Percentiles rank a stretch among this genome's conserved stretches.
Evolutionary conservation across 2,329 filamentous ascomycete genomes (phyloP).

Genomic region (Sphaceloma murrayae): DNA sequence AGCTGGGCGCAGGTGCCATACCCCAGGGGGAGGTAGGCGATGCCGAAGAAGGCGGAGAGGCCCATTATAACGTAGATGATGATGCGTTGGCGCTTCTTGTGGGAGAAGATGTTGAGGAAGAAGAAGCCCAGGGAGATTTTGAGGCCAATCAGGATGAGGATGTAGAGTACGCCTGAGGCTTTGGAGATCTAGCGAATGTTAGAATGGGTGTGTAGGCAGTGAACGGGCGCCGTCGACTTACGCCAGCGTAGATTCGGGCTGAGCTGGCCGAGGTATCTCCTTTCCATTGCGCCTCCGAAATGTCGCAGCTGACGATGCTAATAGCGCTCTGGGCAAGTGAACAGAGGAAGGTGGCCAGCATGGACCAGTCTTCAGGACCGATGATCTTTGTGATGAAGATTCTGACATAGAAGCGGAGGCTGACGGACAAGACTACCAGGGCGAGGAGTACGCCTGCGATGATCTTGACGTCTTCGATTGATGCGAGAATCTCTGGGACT

Average conservation of each 20-base stretch:
- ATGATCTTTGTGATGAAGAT: slow-evolving; percentile 9
- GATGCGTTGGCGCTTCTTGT: slow-evolving; percentile 33
- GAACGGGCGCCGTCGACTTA: neutral
- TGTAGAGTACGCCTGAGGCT: slow-evolving; percentile 31
- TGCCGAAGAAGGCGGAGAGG: slow-evolving; percentile 35
- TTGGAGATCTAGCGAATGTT: neutral
- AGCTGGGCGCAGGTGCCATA: slow-evolving; percentile 42
- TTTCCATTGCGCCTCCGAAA: neutral
- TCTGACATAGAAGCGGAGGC: slow-evolving; percentile 11
- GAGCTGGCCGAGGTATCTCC: neutral
- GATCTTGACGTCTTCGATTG: slow-evolving; percentile 1
- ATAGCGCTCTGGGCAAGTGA: slow-evolving; percentile 1
- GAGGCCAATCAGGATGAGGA: slow-evolving; percentile 36
- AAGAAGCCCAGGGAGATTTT: slow-evolving; percentile 37
- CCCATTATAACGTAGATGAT: slow-evolving; percentile 38
- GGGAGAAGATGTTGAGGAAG: slow-evolving; percentile 31
- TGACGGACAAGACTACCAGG: slow-evolving; percentile 4
- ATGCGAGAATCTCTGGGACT: neutral
- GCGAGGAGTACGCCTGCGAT: slow-evolving; percentile 1
- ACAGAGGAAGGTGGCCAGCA: slow-evolving; percentile 9
- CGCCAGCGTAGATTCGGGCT: neutral
- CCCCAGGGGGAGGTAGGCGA: slow-evolving; percentile 41
- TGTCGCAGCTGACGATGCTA: neutral
- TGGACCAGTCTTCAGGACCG: slow-evolving; percentile 14
- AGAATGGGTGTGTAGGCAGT: neutral